These are phyloP conservation scores for Plasmodium vinckei DNA, from an alignment of 169 alveolate genomes.

Conservation along the genomic window DNA sequence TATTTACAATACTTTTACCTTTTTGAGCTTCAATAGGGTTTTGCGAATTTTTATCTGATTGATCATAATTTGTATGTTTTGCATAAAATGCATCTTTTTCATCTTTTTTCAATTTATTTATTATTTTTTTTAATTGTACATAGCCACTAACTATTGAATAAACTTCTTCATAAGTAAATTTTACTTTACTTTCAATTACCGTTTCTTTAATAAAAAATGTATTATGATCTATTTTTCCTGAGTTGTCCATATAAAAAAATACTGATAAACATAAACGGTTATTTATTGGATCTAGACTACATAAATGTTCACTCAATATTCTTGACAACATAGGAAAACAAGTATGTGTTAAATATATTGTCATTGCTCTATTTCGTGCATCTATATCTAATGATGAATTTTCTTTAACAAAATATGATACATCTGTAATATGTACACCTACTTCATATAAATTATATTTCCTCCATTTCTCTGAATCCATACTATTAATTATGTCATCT, in stretches of 20 bases:
- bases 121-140: constrained; percentile 21
- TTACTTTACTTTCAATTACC: constrained; percentile 56
- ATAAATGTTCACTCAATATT: constrained; percentile 63
- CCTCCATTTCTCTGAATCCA: constrained; percentile 21
- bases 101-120: constrained; percentile 29
- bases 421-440: constrained; percentile 98
- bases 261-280: constrained; percentile 57
- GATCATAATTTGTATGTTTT: background rate
- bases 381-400: constrained; percentile 94
- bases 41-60: background rate
- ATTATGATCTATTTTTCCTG: constrained; percentile 69
- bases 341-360: constrained; percentile 92
- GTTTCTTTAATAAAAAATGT: constrained; percentile 60
- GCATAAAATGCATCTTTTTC: background rate
- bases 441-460: constrained; percentile 84
- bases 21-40: background rate
- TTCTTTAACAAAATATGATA: constrained; percentile 93
- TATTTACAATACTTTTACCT: background rate
- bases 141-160: constrained; percentile 21
- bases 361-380: constrained; percentile 94
- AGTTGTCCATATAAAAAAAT: constrained; percentile 70
- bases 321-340: constrained; percentile 79
- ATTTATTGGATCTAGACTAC: constrained; percentile 64
- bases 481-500: constrained; percentile 44
- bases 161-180: constrained; percentile 69